These are phyloP conservation scores for Chloromonas sp. DNA, from an alignment of 163 green algal genomes.

Conservation along the genomic window DNA sequence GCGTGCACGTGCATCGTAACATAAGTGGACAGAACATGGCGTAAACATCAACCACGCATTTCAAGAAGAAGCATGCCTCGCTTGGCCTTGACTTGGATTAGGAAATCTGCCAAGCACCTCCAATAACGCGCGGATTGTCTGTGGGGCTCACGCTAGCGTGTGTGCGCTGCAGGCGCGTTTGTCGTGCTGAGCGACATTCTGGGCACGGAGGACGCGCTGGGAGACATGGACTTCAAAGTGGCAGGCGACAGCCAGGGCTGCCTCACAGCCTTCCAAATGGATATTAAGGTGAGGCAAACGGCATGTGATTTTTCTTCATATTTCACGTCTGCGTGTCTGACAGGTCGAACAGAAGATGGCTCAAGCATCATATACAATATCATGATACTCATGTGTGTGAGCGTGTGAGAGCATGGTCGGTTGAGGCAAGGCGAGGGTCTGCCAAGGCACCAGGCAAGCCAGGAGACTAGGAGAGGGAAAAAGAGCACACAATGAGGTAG, in stretches of 20 bases:
- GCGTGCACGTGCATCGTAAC: neutral
- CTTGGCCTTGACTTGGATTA: neutral
- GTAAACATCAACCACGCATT: too few species aligned
- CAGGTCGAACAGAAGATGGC: neutral
- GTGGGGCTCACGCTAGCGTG: neutral
- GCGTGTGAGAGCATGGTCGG: neutral
- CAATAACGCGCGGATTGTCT: neutral
- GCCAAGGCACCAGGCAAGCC: too few species aligned
- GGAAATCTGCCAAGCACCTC: neutral
- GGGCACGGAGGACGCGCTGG: slow-evolving; percentile 88
- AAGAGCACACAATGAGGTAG: too few species aligned
- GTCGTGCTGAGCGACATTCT: slow-evolving; percentile 93
- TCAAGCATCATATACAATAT: neutral
- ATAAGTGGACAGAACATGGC: neutral
- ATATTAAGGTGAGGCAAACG: slow-evolving; percentile 80
- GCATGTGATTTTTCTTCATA: too few species aligned
- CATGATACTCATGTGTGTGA: neutral
- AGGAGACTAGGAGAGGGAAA: too few species aligned
- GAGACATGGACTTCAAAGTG: slow-evolving; percentile 99
- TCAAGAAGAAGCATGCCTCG: neutral
- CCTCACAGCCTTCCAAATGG: slow-evolving; percentile 96
- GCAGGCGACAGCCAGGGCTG: slow-evolving; percentile 18
- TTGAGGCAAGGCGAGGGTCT: neutral
- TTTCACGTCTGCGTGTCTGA: too few species aligned
- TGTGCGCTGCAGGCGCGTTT: slow-evolving; percentile 15